A percentile compares a stretch with the other conserved stretches of the same genome.
Evolutionary conservation across 116 monocot genomes (phyloP).

Genomic region (Phalaenopsis hybrid): DNA sequence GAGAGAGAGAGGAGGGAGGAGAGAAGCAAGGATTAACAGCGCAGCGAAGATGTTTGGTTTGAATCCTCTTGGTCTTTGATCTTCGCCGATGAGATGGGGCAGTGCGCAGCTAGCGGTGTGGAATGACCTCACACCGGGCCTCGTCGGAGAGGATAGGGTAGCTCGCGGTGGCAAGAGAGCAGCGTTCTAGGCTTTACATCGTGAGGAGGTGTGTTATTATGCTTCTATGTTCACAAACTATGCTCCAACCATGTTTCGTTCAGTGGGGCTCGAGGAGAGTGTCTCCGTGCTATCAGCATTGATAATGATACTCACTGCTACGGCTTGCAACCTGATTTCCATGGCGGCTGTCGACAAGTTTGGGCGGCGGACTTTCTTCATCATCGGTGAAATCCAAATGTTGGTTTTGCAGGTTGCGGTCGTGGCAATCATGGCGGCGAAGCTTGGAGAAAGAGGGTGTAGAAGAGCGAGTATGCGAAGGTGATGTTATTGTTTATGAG

Average conservation of each 20-base stretch:
- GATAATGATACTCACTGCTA: slow-evolving; percentile 13
- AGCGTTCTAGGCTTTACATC: slow-evolving; percentile 32
- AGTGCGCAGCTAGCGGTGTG: slow-evolving; percentile 5
- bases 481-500: slow-evolving; percentile 32
- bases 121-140: not conserved
- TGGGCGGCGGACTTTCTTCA: slow-evolving; percentile 27
- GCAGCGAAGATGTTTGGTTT: not conserved
- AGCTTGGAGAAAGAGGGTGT: not conserved
- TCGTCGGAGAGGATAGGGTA: slow-evolving; percentile 16
- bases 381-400: slow-evolving; percentile 28
- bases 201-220: slow-evolving; percentile 32
- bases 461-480: slow-evolving; percentile 3
- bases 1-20: not conserved
- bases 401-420: slow-evolving; percentile 8
- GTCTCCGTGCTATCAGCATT: slow-evolving; percentile 34
- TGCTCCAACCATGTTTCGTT: slow-evolving; percentile 48
- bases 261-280: slow-evolving; percentile 37
- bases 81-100: slow-evolving; percentile 16
- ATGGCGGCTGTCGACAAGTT: slow-evolving; percentile 29
- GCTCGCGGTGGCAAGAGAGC: slow-evolving; percentile 30
- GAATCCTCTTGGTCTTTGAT: not conserved
- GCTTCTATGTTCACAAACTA: slow-evolving; percentile 51
- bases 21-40: not conserved
- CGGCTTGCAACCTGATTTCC: slow-evolving; percentile 22
- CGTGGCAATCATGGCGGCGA: slow-evolving; percentile 20